A percentile compares a stretch with the other conserved stretches of the same genome.
Conservation (phyloP, 2,329 filamentous ascomycete genomes). For the Diaporthe batatas region DNA sequence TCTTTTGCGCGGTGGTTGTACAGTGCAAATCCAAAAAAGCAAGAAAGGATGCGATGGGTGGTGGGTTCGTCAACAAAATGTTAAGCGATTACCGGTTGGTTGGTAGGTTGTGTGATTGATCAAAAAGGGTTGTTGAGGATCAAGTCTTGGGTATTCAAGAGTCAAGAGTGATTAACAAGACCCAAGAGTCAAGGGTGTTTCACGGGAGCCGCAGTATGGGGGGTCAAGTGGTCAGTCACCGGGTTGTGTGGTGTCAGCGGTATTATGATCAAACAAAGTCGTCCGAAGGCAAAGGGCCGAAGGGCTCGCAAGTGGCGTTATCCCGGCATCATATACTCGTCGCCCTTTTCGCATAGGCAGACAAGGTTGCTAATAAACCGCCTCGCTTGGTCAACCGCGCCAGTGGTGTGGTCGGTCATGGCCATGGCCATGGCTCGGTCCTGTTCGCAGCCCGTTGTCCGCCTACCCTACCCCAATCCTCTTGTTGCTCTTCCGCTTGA, state of each 20-base stretch:
- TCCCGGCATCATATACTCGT: constrained; percentile 22
- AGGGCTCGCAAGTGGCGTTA: constrained; percentile 8
- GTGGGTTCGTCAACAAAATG: neutral
- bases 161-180: constrained; percentile 7
- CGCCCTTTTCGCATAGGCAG: neutral
- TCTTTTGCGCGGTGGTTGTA: neutral
- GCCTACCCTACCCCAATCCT: too few relatives aligned
- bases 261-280: constrained; percentile 15
- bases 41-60: neutral
- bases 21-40: neutral
- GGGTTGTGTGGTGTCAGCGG: neutral
- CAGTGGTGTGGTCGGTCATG: neutral
- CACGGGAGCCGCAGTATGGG: neutral
- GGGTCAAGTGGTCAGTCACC: constrained; percentile 11
- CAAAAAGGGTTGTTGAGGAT: neutral
- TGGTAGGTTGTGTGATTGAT: neutral
- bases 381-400: too few relatives aligned
- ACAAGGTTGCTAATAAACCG: too few relatives aligned
- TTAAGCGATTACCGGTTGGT: neutral
- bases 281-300: neutral
- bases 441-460: neutral
- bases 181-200: constrained; percentile 27
- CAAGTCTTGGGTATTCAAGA: neutral
- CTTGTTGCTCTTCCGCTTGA: neutral
- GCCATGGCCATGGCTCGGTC: neutral